Conservation (phyloP, 2,329 filamentous ascomycete genomes). For the Monosporascus ibericus region DNA sequence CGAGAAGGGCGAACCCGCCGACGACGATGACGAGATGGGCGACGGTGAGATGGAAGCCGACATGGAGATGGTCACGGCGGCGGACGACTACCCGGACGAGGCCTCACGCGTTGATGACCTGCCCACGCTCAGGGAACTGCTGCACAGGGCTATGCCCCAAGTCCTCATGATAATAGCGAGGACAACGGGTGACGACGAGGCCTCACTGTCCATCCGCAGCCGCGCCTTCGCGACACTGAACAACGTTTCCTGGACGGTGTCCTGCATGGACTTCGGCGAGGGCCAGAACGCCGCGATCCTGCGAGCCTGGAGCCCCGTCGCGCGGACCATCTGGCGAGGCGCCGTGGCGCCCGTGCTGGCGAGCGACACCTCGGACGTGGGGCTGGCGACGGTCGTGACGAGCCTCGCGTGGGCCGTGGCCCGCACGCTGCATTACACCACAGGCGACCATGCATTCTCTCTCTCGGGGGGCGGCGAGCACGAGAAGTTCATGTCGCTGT, state of each 20-base stretch:
- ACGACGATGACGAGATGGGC: constrained; percentile 47
- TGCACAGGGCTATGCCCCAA: constrained; percentile 40
- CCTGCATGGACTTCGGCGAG: constrained; percentile 52
- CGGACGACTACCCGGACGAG: constrained; percentile 36
- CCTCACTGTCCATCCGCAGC: constrained; percentile 37
- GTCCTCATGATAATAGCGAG: constrained; percentile 30
- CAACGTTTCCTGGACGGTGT: constrained; percentile 63
- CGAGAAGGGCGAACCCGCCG: constrained; percentile 34
- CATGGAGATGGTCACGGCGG: constrained; percentile 58
- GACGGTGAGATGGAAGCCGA: constrained; percentile 55
- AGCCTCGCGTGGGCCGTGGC: constrained; percentile 61
- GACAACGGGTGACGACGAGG: constrained; percentile 27
- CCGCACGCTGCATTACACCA: constrained; percentile 44
- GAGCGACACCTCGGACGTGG: constrained; percentile 55
- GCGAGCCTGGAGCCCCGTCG: constrained; percentile 47
- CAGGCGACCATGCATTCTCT: constrained; percentile 30
- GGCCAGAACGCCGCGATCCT: constrained; percentile 46
- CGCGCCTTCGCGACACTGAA: constrained; percentile 56
- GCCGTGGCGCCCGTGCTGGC: constrained; percentile 51
- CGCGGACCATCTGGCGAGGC: constrained; percentile 51
- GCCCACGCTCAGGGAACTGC: constrained; percentile 45
- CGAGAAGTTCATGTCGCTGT: constrained; percentile 58
- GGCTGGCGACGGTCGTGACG: constrained; percentile 56
- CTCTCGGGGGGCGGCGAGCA: constrained; percentile 49
- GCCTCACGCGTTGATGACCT: constrained; percentile 41